Conservation (phyloP, 208 protist species). For the Trichomonas tenax region DNA sequence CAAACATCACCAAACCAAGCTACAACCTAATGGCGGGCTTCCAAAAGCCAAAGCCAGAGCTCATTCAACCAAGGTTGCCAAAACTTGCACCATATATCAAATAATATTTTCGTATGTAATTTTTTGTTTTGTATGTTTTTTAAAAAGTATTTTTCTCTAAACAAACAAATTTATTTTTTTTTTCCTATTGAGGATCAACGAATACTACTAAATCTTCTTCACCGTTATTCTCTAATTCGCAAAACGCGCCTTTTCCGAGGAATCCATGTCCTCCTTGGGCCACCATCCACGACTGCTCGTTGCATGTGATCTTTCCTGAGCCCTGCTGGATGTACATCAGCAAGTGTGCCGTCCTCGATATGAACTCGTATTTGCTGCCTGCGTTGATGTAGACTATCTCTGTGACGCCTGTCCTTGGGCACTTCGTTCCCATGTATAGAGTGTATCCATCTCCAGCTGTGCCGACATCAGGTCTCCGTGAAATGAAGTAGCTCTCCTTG, state of each 20-base stretch:
- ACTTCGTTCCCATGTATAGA: neutral
- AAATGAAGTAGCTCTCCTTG: neutral
- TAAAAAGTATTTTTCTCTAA: neutral
- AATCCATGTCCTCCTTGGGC: neutral
- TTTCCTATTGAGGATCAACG: neutral
- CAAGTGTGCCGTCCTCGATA: neutral
- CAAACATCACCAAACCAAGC: neutral
- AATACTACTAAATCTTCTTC: neutral
- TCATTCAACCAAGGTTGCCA: neutral
- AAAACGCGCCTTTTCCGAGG: neutral
- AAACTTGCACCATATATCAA: neutral
- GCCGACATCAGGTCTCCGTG: neutral
- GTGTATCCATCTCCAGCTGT: neutral
- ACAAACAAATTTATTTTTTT: neutral
- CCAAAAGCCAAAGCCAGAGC: neutral
- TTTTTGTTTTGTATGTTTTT: neutral
- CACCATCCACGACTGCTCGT: neutral
- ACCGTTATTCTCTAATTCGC: neutral
- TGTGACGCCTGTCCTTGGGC: neutral
- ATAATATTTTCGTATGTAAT: neutral
- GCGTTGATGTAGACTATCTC: neutral
- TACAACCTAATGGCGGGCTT: neutral
- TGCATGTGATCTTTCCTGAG: neutral
- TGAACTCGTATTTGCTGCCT: neutral
- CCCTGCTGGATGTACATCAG: neutral